A percentile compares a stretch with the other conserved stretches of the same genome.
Conservation (phyloP, 2,329 filamentous ascomycete genomes). For the Paecilomyces formosus region DNA sequence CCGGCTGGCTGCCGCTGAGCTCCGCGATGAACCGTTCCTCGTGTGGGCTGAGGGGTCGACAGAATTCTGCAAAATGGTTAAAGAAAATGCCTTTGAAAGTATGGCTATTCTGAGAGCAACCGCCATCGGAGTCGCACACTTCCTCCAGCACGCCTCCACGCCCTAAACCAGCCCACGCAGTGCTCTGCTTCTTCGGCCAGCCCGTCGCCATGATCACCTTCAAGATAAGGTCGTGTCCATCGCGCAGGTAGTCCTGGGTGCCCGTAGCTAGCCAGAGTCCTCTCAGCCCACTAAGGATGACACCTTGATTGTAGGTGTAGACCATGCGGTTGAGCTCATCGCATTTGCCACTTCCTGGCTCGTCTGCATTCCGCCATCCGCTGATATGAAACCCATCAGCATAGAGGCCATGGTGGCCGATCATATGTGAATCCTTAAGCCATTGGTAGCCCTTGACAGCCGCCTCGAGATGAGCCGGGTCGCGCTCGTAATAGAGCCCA, state of each 20-base stretch:
- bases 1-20: conserved; percentile 28
- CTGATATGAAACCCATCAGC: conserved; percentile 84
- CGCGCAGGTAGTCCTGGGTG: conserved; percentile 60
- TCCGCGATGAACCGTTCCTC: conserved; percentile 38
- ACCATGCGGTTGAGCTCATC: conserved; percentile 80
- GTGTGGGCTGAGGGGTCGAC: conserved; percentile 52
- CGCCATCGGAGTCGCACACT: conserved; percentile 64
- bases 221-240: conserved; percentile 70
- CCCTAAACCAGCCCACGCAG: conserved; percentile 67
- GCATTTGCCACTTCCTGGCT: conserved; percentile 63
- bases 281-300: conserved; percentile 72
- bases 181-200: conserved; percentile 45
- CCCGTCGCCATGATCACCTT: conserved; percentile 73
- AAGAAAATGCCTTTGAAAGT: conserved; percentile 96
- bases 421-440: conserved; percentile 76
- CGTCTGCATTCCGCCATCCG: conserved; percentile 49
- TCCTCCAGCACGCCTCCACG: conserved; percentile 78
- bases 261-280: conserved; percentile 75
- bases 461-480: conserved; percentile 62
- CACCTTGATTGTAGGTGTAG: conserved; percentile 94
- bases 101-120: conserved; percentile 75
- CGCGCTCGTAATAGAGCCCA: conserved; percentile 35
- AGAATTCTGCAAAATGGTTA: conserved; percentile 77
- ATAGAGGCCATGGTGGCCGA: conserved; percentile 64
- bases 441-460: conserved; percentile 74